A percentile compares a stretch with the other conserved stretches of the same genome.
These are phyloP conservation scores for Tephrocybe sp. DNA, from an alignment of 768 basidiomycete species.

Conservation along the genomic window DNA sequence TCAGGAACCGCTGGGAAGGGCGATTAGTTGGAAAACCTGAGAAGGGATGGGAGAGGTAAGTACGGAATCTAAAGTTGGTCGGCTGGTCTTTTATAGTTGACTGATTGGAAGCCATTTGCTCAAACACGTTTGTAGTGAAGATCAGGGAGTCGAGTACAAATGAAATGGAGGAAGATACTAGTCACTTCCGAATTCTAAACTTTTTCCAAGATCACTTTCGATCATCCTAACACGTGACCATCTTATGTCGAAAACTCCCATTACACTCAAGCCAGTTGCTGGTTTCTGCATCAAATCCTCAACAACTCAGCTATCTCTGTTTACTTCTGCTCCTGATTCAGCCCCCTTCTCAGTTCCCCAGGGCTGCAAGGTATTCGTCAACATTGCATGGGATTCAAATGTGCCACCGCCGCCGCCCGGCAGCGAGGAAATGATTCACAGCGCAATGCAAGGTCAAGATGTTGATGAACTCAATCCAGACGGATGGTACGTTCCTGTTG, in stretches of 20 bases:
- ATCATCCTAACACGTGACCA: neutral
- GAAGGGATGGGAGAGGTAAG: slow-evolving; percentile 17
- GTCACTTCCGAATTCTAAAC: neutral
- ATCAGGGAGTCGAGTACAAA: slow-evolving; percentile 8
- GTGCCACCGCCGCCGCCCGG: slow-evolving; percentile 69
- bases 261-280: slow-evolving; percentile 53
- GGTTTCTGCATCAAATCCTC: slow-evolving; percentile 73
- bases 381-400: slow-evolving; percentile 66
- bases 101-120: slow-evolving; percentile 10
- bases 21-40: slow-evolving; percentile 17
- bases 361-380: slow-evolving; percentile 70
- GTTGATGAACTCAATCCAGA: slow-evolving; percentile 34
- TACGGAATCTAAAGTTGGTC: slow-evolving; percentile 34
- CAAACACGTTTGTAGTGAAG: slow-evolving; percentile 13
- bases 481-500: slow-evolving; percentile 65
- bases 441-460: slow-evolving; percentile 52
- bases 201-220: neutral
- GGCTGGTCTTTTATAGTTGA: slow-evolving; percentile 20
- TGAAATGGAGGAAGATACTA: slow-evolving; percentile 5
- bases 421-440: slow-evolving; percentile 54
- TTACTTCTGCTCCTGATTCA: slow-evolving; percentile 26
- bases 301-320: slow-evolving; percentile 37
- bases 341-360: too few species aligned
- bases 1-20: slow-evolving; percentile 35
- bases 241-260: slow-evolving; percentile 22